These are phyloP conservation scores for Lentinus brumalis DNA, from an alignment of 768 basidiomycete genomes.

Conservation along the genomic window DNA sequence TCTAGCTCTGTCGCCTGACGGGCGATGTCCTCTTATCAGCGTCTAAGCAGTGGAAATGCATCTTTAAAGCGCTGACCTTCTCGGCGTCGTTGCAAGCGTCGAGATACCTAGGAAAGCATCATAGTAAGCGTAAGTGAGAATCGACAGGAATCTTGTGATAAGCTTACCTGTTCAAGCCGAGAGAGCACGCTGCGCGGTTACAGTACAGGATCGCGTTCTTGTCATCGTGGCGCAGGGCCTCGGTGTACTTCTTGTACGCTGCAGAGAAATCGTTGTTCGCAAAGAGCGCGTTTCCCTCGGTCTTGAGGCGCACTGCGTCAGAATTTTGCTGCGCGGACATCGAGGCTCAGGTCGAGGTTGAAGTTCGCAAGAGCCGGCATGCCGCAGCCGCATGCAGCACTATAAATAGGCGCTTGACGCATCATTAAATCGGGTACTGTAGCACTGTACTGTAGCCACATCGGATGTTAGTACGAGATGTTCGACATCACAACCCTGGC, in stretches of 20 bases:
- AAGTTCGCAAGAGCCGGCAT: too few relatives aligned
- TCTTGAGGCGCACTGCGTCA: conserved; percentile 33
- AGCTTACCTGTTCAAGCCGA: conserved; percentile 36
- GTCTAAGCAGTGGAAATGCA: neutral
- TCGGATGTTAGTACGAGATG: too few relatives aligned
- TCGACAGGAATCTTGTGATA: too few relatives aligned
- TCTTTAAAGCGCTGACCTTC: conserved; percentile 4
- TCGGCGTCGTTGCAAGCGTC: conserved; percentile 19
- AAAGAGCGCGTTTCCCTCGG: conserved; percentile 43
- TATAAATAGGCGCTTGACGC: too few relatives aligned
- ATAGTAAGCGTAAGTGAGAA: neutral
- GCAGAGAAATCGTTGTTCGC: conserved; percentile 33
- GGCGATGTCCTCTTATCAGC: neutral
- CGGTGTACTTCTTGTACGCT: conserved; percentile 43
- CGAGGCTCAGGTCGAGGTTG: too few relatives aligned
- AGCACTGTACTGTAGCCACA: too few relatives aligned
- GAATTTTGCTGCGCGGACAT: too few relatives aligned
- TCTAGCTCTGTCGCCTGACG: conserved; percentile 18
- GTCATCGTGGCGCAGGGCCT: conserved; percentile 42
- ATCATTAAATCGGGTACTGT: too few relatives aligned
- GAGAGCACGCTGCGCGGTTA: conserved; percentile 46
- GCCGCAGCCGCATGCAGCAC: too few relatives aligned
- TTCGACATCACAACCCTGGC: too few relatives aligned
- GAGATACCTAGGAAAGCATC: conserved; percentile 5
- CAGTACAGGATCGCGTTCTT: conserved; percentile 44